Percentiles rank a stretch among this genome's conserved stretches.
These are phyloP conservation scores for Pseudogymnoascus sp. DNA, from an alignment of 2,329 filamentous ascomycete species.

Conservation along the genomic window DNA sequence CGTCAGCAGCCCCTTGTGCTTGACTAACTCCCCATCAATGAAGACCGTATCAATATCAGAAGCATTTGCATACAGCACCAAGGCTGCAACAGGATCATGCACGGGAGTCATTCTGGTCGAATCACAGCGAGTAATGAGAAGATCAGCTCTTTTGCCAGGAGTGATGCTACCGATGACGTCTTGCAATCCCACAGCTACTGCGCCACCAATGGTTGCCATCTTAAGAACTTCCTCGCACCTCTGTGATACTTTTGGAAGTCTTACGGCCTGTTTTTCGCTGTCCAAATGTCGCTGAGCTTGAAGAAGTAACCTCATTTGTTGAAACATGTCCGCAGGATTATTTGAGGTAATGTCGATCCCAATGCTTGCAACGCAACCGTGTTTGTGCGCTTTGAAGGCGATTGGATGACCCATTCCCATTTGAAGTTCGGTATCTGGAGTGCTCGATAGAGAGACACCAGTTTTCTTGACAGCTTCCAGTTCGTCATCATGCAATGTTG, in stretches of 20 bases:
- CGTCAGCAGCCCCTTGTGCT: neutral
- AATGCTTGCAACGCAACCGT: conserved; percentile 14
- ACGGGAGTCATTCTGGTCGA: neutral
- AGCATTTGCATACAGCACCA: neutral
- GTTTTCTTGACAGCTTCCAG: neutral
- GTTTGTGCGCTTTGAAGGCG: neutral
- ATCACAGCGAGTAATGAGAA: neutral
- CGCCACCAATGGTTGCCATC: neutral
- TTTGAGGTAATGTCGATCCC: conserved; percentile 11
- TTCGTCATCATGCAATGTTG: neutral
- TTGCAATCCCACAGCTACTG: neutral
- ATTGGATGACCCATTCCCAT: conserved; percentile 11
- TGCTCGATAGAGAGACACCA: neutral
- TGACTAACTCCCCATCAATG: neutral
- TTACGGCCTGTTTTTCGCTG: neutral
- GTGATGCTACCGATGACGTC: neutral
- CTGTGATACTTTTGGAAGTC: neutral
- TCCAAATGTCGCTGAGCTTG: neutral
- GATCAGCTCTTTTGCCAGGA: neutral
- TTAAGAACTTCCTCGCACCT: neutral
- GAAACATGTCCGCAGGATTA: neutral
- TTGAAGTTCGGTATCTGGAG: conserved; percentile 10
- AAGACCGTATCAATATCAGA: neutral
- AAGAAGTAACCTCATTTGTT: neutral
- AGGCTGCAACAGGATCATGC: neutral